These are phyloP conservation scores for Clavaria fumosa DNA, from an alignment of 768 basidiomycete genomes.

Conservation along the genomic window DNA sequence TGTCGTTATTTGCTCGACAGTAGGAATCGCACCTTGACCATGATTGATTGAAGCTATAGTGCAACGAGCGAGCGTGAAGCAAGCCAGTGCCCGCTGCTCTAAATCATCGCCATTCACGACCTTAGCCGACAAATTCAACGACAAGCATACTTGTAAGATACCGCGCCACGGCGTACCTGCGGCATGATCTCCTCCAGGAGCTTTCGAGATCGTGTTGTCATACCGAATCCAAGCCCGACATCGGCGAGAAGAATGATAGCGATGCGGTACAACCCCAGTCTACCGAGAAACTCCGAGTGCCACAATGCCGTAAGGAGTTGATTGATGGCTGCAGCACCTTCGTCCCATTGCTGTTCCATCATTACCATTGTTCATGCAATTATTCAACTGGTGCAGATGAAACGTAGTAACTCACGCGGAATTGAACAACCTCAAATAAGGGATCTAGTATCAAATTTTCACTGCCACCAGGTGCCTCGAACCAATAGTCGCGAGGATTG, in stretches of 20 bases:
- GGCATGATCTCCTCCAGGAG: constrained; percentile 72
- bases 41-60: constrained; percentile 51
- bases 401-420: constrained; percentile 24
- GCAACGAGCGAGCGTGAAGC: constrained; percentile 60
- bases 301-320: constrained; percentile 58
- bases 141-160: neutral
- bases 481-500: constrained; percentile 41
- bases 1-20: no score
- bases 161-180: constrained; percentile 32
- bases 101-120: constrained; percentile 55
- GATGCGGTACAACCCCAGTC: constrained; percentile 50
- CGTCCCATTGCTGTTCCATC: constrained; percentile 38
- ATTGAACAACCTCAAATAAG: constrained; percentile 29
- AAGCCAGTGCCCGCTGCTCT: constrained; percentile 64
- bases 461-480: constrained; percentile 25
- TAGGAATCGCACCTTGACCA: no score
- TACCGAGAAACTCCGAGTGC: constrained; percentile 66
- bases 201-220: constrained; percentile 46
- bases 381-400: constrained; percentile 1
- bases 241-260: constrained; percentile 65
- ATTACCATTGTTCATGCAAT: constrained; percentile 3
- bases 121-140: constrained; percentile 20
- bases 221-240: constrained; percentile 59
- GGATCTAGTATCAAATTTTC: constrained; percentile 27
- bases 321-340: constrained; percentile 46